Evolutionary conservation across 2,329 filamentous ascomycete genomes (phyloP).

Genomic region (Fonsecaea pedrosoi): DNA sequence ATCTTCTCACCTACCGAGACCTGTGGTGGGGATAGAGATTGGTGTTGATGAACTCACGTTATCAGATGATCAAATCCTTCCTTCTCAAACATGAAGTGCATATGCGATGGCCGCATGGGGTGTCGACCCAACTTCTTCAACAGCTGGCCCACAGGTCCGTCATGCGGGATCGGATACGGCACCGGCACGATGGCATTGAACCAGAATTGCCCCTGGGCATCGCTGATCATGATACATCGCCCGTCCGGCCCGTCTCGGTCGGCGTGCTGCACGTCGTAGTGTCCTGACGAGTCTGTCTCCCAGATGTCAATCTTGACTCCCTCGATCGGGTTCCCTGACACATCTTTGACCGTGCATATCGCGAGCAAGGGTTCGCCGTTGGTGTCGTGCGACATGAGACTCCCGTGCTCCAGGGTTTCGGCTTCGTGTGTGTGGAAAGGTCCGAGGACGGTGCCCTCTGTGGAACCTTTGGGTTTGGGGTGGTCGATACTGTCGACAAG

Average conservation of each 20-base stretch:
- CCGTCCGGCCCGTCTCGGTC: conserved; percentile 71
- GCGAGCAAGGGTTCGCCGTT: conserved; percentile 74
- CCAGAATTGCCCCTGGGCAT: conserved; percentile 78
- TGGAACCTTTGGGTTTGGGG: conserved; percentile 72
- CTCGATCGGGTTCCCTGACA: conserved; percentile 65
- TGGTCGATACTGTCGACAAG: conserved; percentile 84
- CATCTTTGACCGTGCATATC: conserved; percentile 74
- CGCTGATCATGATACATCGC: conserved; percentile 72
- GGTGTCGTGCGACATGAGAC: conserved; percentile 70
- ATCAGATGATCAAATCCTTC: conserved; percentile 78
- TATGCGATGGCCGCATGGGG: conserved; percentile 76
- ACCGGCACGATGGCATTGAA: conserved; percentile 86
- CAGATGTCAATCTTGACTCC: conserved; percentile 80
- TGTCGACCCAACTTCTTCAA: conserved; percentile 72
- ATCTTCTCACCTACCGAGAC: neutral
- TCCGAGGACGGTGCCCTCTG: conserved; percentile 80
- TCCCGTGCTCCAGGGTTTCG: conserved; percentile 60
- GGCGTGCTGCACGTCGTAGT: conserved; percentile 81
- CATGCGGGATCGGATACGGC: conserved; percentile 82
- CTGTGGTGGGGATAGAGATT: neutral
- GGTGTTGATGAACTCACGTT: conserved; percentile 66
- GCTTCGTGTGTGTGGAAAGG: conserved; percentile 86
- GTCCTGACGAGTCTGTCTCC: conserved; percentile 81
- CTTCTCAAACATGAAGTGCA: conserved; percentile 91
- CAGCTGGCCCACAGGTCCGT: conserved; percentile 80